A percentile compares a stretch with the other conserved stretches of the same genome.
phyloP scores from a whole-genome alignment of 371 early-diverging fungal species.

The Apophysomyces elegans region DNA sequence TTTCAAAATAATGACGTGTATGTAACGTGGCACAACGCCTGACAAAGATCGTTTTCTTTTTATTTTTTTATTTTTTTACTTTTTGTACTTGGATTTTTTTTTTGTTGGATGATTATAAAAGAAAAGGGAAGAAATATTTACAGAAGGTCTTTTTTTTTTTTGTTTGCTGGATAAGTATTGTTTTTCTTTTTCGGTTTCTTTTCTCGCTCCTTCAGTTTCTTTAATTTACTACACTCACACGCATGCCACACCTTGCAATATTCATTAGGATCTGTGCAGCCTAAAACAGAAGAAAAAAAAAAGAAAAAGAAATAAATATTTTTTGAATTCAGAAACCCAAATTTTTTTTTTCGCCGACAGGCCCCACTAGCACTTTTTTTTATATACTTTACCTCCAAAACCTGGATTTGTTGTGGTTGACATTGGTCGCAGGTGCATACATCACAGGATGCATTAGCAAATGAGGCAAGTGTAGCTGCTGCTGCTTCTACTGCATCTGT shows the following conservation, averaged over 20 bases:
- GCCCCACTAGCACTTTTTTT: too few species aligned
- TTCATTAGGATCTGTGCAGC: conserved; percentile 58
- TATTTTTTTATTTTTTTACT: not conserved
- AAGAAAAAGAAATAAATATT: not conserved
- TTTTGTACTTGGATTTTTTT: not conserved
- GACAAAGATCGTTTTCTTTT: too few species aligned
- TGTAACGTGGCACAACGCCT: too few species aligned
- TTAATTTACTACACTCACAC: conserved; percentile 34
- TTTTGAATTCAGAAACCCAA: too few species aligned
- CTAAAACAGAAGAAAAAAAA: conserved; percentile 25
- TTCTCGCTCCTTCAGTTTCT: conserved; percentile 1
- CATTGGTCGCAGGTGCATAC: conserved; percentile 27
- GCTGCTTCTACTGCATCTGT: conserved; percentile 42
- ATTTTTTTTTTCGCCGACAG: not conserved
- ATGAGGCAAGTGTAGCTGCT: conserved; percentile 51
- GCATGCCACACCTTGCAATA: conserved; percentile 53
- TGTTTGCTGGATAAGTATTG: not conserved
- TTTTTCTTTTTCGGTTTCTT: conserved; percentile 1
- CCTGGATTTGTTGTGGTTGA: conserved; percentile 44
- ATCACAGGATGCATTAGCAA: conserved; percentile 26
- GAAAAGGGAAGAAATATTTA: not conserved
- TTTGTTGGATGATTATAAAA: not conserved
- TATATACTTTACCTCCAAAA: conserved; percentile 42
- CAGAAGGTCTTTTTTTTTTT: not conserved
- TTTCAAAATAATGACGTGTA: too few species aligned